These are phyloP conservation scores for Limnanthes douglasii DNA, from an alignment of 345 rosid genomes.

Conservation along the genomic window DNA sequence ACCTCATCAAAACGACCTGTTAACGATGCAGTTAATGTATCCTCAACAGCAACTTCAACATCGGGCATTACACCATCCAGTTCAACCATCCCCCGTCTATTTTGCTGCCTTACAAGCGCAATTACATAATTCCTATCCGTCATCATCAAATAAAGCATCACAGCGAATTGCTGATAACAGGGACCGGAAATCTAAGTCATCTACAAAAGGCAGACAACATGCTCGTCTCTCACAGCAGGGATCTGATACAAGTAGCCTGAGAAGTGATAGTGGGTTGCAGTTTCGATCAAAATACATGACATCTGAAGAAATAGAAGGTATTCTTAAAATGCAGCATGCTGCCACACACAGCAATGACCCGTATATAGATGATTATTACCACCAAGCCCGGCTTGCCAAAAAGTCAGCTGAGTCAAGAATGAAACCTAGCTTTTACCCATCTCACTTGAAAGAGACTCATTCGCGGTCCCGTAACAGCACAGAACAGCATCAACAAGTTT, in stretches of 20 bases:
- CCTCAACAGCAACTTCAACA: constrained; percentile 44
- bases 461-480: constrained; percentile 59
- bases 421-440: constrained; percentile 57
- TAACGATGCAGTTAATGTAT: constrained; percentile 42
- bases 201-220: constrained; percentile 49
- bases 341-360: constrained; percentile 72
- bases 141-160: constrained; percentile 42
- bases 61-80: constrained; percentile 33
- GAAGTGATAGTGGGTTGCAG: constrained; percentile 60
- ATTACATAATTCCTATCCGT: constrained; percentile 34
- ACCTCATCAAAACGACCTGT: constrained; percentile 48
- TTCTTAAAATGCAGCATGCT: constrained; percentile 92
- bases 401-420: constrained; percentile 38
- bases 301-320: constrained; percentile 87
- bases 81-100: constrained; percentile 58
- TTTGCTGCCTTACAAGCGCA: constrained; percentile 64
- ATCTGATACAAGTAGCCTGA: constrained; percentile 65
- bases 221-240: constrained; percentile 53
- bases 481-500: constrained; percentile 43
- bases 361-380: constrained; percentile 85
- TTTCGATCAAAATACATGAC: constrained; percentile 92
- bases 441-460: constrained; percentile 62
- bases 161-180: constrained; percentile 38
- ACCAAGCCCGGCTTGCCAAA: constrained; percentile 78
- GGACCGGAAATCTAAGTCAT: constrained; percentile 57